Base-by-base conservation (phyloP, 2,329 filamentous ascomycete genomes). In the Neonectria magnoliae region DNA sequence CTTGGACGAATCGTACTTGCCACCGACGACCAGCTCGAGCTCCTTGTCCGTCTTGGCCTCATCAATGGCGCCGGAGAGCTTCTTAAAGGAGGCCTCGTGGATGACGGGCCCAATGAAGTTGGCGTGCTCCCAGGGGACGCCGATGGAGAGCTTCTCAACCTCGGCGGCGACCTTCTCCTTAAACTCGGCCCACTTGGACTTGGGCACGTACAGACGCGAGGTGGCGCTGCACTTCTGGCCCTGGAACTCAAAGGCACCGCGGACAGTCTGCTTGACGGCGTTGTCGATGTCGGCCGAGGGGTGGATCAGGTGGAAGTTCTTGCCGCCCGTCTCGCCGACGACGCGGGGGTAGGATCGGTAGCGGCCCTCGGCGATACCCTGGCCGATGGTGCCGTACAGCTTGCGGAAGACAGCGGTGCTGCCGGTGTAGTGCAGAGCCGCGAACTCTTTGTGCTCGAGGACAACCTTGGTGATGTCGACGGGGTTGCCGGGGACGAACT, bases 381-480 rank as follows among this genome's bases (percentile, higher is more conserved):
- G 84, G 11, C 93, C 93, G 73, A 98, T 97, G 78, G 93, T 88
- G 18, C 93, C 93, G 78, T 97, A 97, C 13, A 98, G 85, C 75
- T 90, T 89, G 67, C 93, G 91, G 89, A 98, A 98, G 31, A 98
- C 93, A 54, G 90, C 89, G 0, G 95, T 98, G 82, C 92, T 96
- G 66, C 95, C 95, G 1, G 94, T 98, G 84, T 94, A 98, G 84
- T 98, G 94, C 22, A 98, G 88, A n/a, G 93, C 91, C 9, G 94
- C 91, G 73, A 98, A 96, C 64, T 97, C 85, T 71, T 84, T 88
- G 83, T 96, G 93, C 57, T 85, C 85, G 48, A 98, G 86, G 10
- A 93, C 91, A 38, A 87, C 86, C 77, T 90, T 89, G 62, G 94
- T 98, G 64, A 98, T 88, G 79, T 93, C 89, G 62, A 91, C 92